phyloP scores from a whole-genome alignment of 2,329 filamentous ascomycete species.

The Hymenotorrendiella dingleyae region DNA sequence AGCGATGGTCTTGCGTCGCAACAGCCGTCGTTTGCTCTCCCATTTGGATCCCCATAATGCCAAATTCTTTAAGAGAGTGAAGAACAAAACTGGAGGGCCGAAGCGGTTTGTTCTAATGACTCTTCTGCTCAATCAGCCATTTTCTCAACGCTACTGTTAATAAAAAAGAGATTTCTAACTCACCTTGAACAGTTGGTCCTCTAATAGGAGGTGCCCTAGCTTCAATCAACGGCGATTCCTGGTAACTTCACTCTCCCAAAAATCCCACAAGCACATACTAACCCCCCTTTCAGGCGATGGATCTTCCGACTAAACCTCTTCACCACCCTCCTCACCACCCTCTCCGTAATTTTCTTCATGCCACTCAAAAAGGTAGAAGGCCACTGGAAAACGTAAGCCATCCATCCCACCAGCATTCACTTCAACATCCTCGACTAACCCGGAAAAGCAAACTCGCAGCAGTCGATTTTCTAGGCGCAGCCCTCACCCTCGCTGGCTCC shows the following conservation, averaged over 20 bases:
- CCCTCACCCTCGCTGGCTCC: slow-evolving; percentile 41
- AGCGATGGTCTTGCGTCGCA: too few relatives aligned
- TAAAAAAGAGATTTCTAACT: too few relatives aligned
- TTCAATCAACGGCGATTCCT: background rate
- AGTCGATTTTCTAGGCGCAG: slow-evolving; percentile 7
- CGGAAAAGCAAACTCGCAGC: slow-evolving; percentile 36
- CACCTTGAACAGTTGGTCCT: too few relatives aligned
- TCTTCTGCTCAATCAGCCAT: too few relatives aligned
- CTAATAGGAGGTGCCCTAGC: background rate
- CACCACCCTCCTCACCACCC: slow-evolving; percentile 41
- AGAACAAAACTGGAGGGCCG: too few relatives aligned
- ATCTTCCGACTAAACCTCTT: slow-evolving; percentile 41
- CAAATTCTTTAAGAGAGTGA: too few relatives aligned
- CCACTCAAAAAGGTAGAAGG: slow-evolving; percentile 48
- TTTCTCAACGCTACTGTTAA: too few relatives aligned
- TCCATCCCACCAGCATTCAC: too few relatives aligned
- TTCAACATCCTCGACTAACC: too few relatives aligned
- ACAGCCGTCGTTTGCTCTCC: too few relatives aligned
- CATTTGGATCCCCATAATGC: too few relatives aligned
- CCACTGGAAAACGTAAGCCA: slow-evolving; percentile 35
- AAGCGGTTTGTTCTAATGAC: too few relatives aligned
- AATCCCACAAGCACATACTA: background rate
- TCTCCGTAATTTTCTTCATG: slow-evolving; percentile 49
- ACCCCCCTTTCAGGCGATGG: slow-evolving; percentile 18
- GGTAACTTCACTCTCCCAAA: background rate